Conservation (phyloP, 2,329 filamentous ascomycete genomes). For the Phialophora expanda region DNA sequence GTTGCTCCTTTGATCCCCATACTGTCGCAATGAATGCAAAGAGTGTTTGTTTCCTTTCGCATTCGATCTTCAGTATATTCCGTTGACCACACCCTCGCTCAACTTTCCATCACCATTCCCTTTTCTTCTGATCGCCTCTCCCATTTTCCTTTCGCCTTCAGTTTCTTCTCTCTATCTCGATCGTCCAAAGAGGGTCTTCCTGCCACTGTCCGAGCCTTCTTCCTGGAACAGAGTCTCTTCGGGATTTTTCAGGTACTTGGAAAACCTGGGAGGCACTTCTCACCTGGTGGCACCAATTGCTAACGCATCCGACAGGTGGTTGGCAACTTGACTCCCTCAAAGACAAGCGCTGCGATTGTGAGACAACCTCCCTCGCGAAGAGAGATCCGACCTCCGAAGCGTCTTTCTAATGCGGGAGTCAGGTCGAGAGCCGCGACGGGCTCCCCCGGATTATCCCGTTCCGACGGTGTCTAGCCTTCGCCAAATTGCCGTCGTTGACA, state of each 20-base stretch:
- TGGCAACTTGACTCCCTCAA: background rate
- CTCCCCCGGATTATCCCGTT: background rate
- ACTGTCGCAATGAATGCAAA: background rate
- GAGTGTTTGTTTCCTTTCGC: slow-evolving; percentile 6
- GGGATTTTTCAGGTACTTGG: background rate
- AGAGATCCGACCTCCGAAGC: background rate
- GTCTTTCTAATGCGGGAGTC: slow-evolving; percentile 4
- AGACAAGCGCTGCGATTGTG: background rate
- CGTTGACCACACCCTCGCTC: background rate
- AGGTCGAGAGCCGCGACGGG: slow-evolving; percentile 3
- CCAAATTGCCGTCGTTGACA: background rate
- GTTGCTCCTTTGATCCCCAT: background rate
- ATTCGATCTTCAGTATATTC: slow-evolving; percentile 17
- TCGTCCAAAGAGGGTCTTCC: background rate
- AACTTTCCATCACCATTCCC: background rate
- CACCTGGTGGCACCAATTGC: background rate
- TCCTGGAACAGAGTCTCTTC: background rate
- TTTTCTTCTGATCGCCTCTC: background rate
- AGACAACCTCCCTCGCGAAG: background rate
- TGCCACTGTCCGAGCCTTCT: background rate
- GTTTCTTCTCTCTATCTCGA: background rate
- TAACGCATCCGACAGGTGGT: slow-evolving; percentile 3
- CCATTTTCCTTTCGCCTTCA: background rate
- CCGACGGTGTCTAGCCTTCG: background rate
- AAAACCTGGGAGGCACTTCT: background rate